Evolutionary conservation across 257 asterid genomes (phyloP).

Genomic region (Rubia yunnanensis): DNA sequence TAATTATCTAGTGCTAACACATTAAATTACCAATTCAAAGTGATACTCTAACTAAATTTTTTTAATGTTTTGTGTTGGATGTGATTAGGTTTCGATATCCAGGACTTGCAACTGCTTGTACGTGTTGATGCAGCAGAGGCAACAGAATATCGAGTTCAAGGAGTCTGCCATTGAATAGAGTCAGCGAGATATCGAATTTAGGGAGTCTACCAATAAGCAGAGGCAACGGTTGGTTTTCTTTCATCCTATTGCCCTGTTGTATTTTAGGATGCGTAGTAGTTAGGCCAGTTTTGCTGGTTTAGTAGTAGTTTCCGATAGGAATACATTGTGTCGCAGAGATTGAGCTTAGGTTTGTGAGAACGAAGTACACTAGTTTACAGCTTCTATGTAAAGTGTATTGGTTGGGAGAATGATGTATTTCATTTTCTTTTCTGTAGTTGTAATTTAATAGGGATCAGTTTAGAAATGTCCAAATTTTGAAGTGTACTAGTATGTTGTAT

Average conservation of each 20-base stretch:
- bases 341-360: background rate
- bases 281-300: background rate
- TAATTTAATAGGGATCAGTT: no score
- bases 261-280: background rate
- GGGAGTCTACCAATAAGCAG: slow-evolving; percentile 92
- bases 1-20: background rate
- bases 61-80: background rate
- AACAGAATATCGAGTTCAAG: no score
- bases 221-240: slow-evolving; percentile 57
- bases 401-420: no score
- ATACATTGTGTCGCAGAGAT: background rate
- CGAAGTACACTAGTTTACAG: background rate
- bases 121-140: slow-evolving; percentile 91
- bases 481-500: no score
- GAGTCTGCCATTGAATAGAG: no score
- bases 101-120: slow-evolving; percentile 92
- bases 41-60: no score
- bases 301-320: background rate
- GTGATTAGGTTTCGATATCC: slow-evolving; percentile 68
- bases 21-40: no score
- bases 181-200: no score
- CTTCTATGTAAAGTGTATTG: no score
- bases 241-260: background rate
- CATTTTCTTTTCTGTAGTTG: no score
- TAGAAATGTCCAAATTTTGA: no score